Base-by-base conservation (phyloP, 129 eudicot genomes). In the Apium graveolens region DNA sequence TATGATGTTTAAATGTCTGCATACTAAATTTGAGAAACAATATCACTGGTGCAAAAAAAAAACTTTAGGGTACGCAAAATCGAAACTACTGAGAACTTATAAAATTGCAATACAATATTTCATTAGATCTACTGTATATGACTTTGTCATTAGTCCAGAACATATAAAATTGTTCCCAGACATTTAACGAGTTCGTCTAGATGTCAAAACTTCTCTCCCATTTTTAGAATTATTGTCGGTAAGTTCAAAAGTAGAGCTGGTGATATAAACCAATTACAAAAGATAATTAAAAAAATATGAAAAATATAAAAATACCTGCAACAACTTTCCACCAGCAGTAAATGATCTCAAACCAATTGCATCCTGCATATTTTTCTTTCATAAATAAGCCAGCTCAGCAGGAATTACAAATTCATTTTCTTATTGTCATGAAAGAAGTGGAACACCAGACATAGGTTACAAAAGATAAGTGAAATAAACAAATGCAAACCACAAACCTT, bases 301-400 rank as follows among this genome's bases (percentile, higher is more conserved):
- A 65, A 39, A 65, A 18, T 0, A 57, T 1, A 3, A 39, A 69
- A 78, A 78, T 83, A 96, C 99, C 96, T 96, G 99, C 87, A 96
- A 84, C 79, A 96, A 85, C 85, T 96, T 96, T 66, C 99, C 99
- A 84, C 97, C 99, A 68, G 99, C 99, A 82, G 99, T 91, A 80
- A 96, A 88, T 42, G 99, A 96, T 80, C 99, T 88, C 82, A 96
- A 84, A 57, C 99, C 99, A 87, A 96, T 89, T 39, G 97, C 89
- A 79, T 96, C 97, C 99, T 96, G 91, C 84, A 85, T 44, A 86
- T 46, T 68, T 78, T 78, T 63, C 77, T 82, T 74, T 39, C 46
- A 74, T 42, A 78, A 20, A 83, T 68, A 17, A 72, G 68, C 27
- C 65, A 55, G 65, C 65, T 63, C 55, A 42, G 53, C 53, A 73